Evolutionary conservation across 371 early-diverging fungal genomes (phyloP).

Genomic region (Funneliformis caledonium): DNA sequence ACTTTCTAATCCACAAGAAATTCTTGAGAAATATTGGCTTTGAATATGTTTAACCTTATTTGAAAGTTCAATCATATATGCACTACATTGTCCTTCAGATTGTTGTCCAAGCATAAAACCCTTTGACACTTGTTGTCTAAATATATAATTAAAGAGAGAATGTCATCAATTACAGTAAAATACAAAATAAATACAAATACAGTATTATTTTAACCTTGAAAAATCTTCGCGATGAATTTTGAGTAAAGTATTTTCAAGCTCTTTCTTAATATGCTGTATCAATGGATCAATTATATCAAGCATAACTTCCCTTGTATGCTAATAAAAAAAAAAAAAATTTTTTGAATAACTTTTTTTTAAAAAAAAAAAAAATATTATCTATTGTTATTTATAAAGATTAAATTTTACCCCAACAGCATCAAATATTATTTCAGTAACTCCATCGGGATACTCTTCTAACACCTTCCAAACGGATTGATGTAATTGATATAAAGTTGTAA

Average conservation of each 20-base stretch:
- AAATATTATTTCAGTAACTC: constrained; percentile 52
- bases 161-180: constrained; percentile 36
- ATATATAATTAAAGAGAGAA: background rate
- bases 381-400: too few relatives aligned
- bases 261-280: constrained; percentile 54
- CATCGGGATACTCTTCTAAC: constrained; percentile 59
- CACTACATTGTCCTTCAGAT: constrained; percentile 46
- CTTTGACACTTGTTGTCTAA: constrained; percentile 25
- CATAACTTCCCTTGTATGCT: constrained; percentile 60
- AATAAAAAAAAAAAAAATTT: background rate
- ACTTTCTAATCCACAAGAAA: constrained; percentile 67
- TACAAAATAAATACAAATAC: constrained; percentile 29
- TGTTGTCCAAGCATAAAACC: constrained; percentile 17
- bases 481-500: constrained; percentile 61
- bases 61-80: constrained; percentile 61
- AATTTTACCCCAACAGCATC: constrained; percentile 55
- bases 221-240: constrained; percentile 71
- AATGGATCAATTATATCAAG: constrained; percentile 58
- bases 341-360: background rate
- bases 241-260: constrained; percentile 56
- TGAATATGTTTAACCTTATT: constrained; percentile 62
- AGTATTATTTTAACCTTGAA: constrained; percentile 46
- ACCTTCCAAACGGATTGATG: constrained; percentile 63
- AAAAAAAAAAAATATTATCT: background rate
- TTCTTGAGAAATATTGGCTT: constrained; percentile 56